phyloP scores from a whole-genome alignment of 495 filamentous ascomycete genomes.

The Neurospora tetraspora region DNA sequence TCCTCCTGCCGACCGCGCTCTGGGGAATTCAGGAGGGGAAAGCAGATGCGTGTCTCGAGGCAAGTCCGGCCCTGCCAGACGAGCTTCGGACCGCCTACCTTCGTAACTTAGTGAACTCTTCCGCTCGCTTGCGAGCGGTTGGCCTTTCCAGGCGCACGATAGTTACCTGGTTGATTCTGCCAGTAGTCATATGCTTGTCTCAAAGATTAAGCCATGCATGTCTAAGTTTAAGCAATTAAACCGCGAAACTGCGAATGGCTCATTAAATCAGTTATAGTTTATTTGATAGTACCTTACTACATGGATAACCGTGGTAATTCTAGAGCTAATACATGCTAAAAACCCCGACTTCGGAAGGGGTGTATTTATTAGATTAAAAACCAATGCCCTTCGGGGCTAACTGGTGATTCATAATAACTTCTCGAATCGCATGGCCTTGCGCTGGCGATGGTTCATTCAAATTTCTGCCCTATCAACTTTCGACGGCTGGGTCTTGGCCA shows the following conservation, averaged over 20 bases:
- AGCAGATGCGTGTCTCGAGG: slow-evolving; percentile 29
- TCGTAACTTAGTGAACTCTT: slow-evolving; percentile 15
- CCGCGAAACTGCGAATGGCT: slow-evolving; percentile 63
- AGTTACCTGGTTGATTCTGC: slow-evolving; percentile 63
- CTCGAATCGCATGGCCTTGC: slow-evolving; percentile 55
- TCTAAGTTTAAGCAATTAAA: slow-evolving; percentile 64
- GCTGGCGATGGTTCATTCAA: slow-evolving; percentile 55
- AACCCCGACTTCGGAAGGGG: slow-evolving; percentile 53
- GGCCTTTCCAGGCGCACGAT: slow-evolving; percentile 30
- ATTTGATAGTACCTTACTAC: slow-evolving; percentile 65
- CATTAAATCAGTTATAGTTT: slow-evolving; percentile 66
- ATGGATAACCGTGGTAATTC: slow-evolving; percentile 67
- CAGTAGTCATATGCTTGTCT: slow-evolving; percentile 65
- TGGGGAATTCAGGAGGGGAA: slow-evolving; percentile 42
- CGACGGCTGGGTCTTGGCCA: slow-evolving; percentile 45
- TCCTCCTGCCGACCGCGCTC: slow-evolving; percentile 26
- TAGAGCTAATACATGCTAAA: slow-evolving; percentile 66
- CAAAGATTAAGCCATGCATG: slow-evolving; percentile 67
- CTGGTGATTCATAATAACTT: slow-evolving; percentile 58
- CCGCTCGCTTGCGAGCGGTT: slow-evolving; percentile 6
- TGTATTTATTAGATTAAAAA: slow-evolving; percentile 67
- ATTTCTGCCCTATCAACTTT: slow-evolving; percentile 61
- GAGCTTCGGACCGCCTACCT: slow-evolving; percentile 5
- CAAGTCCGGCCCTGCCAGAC: slow-evolving; percentile 12
- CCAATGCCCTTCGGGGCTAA: slow-evolving; percentile 51